Evolutionary conservation across 2,329 filamentous ascomycete species (phyloP).

Genomic region (Rutstroemia sp.): DNA sequence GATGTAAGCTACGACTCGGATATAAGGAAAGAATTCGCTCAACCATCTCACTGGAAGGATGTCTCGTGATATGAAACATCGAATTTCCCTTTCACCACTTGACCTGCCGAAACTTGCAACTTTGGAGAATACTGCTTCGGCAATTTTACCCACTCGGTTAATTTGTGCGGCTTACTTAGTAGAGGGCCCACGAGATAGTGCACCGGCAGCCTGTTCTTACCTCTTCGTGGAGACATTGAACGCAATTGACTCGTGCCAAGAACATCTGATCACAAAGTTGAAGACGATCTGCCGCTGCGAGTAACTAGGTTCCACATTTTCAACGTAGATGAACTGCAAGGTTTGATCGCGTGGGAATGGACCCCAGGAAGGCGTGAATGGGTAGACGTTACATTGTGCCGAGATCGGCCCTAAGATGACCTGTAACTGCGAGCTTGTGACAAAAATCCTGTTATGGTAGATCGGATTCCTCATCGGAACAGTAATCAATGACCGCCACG

Average conservation of each 20-base stretch:
- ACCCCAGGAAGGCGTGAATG: not conserved
- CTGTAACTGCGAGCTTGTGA: too few relatives aligned
- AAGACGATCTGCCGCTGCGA: not conserved
- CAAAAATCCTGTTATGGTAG: too few relatives aligned
- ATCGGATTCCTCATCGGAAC: not conserved
- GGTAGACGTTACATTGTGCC: not conserved
- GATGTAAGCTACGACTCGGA: not conserved
- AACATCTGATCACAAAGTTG: not conserved
- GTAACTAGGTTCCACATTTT: not conserved
- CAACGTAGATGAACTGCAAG: not conserved
- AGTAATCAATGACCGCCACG: too few relatives aligned
- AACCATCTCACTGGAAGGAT: not conserved
- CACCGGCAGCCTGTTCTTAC: not conserved
- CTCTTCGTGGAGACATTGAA: not conserved
- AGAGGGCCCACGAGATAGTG: not conserved
- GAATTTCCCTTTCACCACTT: not conserved
- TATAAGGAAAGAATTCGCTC: not conserved
- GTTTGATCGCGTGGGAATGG: not conserved
- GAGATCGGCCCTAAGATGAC: not conserved
- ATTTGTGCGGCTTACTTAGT: not conserved
- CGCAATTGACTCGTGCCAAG: constrained; percentile 5
- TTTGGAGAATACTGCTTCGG: not conserved
- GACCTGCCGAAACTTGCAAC: not conserved
- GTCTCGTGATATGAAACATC: not conserved
- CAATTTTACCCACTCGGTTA: not conserved